Conservation (phyloP, 441 rosid species). For the Populus hybrid region DNA sequence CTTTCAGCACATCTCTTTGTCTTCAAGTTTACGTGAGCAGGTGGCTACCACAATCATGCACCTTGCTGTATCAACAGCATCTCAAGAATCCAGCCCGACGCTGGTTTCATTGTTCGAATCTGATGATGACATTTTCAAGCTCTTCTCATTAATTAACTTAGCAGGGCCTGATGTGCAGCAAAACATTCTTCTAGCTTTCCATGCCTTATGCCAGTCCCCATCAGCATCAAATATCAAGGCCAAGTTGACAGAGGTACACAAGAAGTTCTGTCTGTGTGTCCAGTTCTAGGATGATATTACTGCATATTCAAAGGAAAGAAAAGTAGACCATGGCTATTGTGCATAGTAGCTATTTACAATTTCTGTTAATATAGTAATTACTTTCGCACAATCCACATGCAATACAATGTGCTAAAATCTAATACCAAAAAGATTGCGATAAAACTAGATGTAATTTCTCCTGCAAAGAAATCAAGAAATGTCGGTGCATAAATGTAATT, state of each 20-base stretch:
- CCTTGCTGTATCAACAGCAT: slow-evolving; percentile 48
- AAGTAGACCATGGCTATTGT: not conserved
- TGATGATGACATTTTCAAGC: slow-evolving; percentile 43
- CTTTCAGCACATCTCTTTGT: slow-evolving; percentile 33
- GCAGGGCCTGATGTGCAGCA: slow-evolving; percentile 48
- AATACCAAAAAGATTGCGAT: not conserved
- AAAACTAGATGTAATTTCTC: not conserved
- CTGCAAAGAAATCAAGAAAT: not conserved
- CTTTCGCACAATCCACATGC: not conserved
- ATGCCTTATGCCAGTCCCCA: slow-evolving; percentile 52
- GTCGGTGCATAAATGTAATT: not conserved
- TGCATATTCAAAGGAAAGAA: slow-evolving; percentile 3
- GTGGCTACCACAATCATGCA: slow-evolving; percentile 46
- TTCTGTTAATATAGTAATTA: not conserved
- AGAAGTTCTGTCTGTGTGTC: slow-evolving; percentile 2
- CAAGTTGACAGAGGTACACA: slow-evolving; percentile 48
- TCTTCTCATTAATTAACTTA: slow-evolving; percentile 46
- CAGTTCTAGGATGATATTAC: not conserved
- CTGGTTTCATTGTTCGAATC: slow-evolving; percentile 46
- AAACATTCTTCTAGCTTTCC: slow-evolving; percentile 49
- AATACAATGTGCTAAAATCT: not conserved
- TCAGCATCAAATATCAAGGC: slow-evolving; percentile 41
- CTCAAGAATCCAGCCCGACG: slow-evolving; percentile 37
- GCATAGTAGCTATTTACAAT: not conserved
- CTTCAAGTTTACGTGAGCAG: slow-evolving; percentile 41